Conservation (phyloP, 768 basidiomycete species). For the Suillus brevipes region DNA sequence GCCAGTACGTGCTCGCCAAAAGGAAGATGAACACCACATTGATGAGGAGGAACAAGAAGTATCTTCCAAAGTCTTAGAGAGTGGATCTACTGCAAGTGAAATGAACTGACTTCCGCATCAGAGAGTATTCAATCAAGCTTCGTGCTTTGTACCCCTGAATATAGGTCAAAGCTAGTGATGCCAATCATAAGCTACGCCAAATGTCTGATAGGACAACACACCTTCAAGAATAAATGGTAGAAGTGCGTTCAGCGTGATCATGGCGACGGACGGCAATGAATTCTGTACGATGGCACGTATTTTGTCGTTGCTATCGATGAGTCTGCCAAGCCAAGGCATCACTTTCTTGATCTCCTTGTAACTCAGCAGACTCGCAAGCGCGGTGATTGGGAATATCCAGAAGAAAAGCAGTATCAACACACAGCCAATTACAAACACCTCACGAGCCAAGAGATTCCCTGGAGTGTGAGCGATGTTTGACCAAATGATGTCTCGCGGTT, state of each 20-base stretch:
- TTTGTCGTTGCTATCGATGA: conserved; percentile 81
- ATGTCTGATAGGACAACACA: conserved; percentile 26
- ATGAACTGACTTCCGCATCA: conserved; percentile 79
- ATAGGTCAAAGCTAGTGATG: conserved; percentile 64
- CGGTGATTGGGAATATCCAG: conserved; percentile 91
- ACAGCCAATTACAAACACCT: conserved; percentile 65
- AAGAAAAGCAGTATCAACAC: conserved; percentile 80
- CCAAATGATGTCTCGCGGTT: conserved; percentile 97
- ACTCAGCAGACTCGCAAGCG: conserved; percentile 82
- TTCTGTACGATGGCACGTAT: conserved; percentile 91
- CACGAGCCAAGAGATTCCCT: conserved; percentile 59
- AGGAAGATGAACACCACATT: conserved; percentile 96
- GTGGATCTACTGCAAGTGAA: neutral
- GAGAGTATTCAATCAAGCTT: conserved; percentile 91
- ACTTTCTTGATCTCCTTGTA: conserved; percentile 92
- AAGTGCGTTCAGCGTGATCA: conserved; percentile 87
- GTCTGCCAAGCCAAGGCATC: conserved; percentile 81
- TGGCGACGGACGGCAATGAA: conserved; percentile 86
- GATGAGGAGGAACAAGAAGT: conserved; percentile 88
- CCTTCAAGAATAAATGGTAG: conserved; percentile 90
- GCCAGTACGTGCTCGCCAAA: conserved; percentile 88
- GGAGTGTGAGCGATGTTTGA: conserved; percentile 76
- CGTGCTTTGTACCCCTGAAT: conserved; percentile 88
- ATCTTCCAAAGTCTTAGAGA: conserved; percentile 50
- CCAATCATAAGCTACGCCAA: neutral